Conservation (phyloP, 768 basidiomycete genomes). For the Mycena olivaceomarginata region DNA sequence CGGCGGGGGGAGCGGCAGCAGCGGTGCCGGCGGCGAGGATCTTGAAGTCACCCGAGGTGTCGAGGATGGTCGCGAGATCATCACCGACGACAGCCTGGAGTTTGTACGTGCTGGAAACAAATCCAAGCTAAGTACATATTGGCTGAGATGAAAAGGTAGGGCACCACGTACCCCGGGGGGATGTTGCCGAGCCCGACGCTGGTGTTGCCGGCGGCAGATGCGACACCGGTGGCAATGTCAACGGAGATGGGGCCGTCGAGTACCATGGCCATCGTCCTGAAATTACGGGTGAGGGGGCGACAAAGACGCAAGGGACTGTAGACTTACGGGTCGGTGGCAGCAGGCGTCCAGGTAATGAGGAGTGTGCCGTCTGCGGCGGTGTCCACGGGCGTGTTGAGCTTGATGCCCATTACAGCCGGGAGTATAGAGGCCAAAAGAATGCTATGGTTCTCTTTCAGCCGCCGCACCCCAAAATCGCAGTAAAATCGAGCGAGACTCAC, state of each 20-base stretch:
- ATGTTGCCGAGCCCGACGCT: conserved; percentile 19
- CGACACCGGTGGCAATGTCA: conserved; percentile 11
- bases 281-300: too few species aligned
- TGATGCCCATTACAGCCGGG: conserved; percentile 42
- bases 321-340: conserved; percentile 32
- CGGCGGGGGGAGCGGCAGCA: neutral
- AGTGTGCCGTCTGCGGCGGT: conserved; percentile 10
- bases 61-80: conserved; percentile 4
- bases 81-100: conserved; percentile 9
- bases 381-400: conserved; percentile 35
- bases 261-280: conserved; percentile 14
- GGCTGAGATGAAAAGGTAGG: too few species aligned
- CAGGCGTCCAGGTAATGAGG: conserved; percentile 30
- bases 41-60: conserved; percentile 1
- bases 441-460: neutral
- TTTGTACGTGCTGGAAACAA: conserved; percentile 1
- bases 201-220: neutral
- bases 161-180: conserved; percentile 26
- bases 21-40: neutral
- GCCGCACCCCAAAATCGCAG: neutral
- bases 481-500: neutral
- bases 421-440: conserved; percentile 33
- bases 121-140: too few species aligned
- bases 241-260: neutral
- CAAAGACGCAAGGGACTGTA: too few species aligned